Conservation (phyloP, 208 protist genomes). For the Entamoeba invadens region DNA sequence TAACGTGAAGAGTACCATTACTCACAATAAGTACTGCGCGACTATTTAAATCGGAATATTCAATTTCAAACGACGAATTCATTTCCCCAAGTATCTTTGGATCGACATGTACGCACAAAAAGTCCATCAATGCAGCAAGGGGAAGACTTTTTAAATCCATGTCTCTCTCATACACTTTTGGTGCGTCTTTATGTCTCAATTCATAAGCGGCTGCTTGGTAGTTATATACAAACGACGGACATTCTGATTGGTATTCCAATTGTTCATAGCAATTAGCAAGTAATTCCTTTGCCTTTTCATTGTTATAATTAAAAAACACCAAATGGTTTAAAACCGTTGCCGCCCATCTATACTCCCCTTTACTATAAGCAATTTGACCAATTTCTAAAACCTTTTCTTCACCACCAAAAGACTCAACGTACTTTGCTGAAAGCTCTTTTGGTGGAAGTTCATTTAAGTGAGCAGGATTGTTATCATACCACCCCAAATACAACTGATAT, state of each 20-base stretch:
- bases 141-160: background rate
- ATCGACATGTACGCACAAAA: background rate
- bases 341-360: background rate
- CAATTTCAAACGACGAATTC: background rate
- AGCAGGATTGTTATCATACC: conserved; percentile 1
- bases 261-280: background rate
- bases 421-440: background rate
- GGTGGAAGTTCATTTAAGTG: background rate
- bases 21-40: background rate
- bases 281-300: background rate
- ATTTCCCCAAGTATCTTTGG: background rate
- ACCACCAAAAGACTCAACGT: background rate
- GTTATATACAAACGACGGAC: background rate
- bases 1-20: background rate
- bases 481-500: background rate
- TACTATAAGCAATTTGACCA: background rate
- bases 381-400: background rate
- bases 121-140: background rate
- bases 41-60: background rate
- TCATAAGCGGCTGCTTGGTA: background rate
- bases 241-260: background rate
- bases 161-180: no score
- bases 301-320: background rate
- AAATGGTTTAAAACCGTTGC: background rate
- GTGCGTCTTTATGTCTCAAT: background rate